Base-by-base conservation (phyloP, 2,329 filamentous ascomycete genomes). In the Fusarium anthophilum region DNA sequence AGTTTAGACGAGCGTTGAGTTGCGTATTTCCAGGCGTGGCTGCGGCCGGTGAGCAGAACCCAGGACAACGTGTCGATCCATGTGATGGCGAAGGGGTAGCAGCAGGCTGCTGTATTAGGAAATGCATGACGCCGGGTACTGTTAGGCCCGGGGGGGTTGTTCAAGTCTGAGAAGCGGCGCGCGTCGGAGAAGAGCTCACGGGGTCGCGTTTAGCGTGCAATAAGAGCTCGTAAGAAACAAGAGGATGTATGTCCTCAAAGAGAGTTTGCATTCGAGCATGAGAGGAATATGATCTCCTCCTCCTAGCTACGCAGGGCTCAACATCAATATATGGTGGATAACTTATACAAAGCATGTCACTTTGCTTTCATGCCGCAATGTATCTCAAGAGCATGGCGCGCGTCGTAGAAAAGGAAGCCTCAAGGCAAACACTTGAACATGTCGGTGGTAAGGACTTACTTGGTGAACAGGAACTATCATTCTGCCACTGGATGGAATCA, bases 91-190 rank as follows among this genome's bases (percentile, higher is more conserved):
- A 76, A 66, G 73, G 63, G 76, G 61, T 61, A 73, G 66, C 63
- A 73, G 77, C 74, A 78, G 66, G 57, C 39, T 67, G 77, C 77
- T 77, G 57, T 60, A 78, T 75, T 72, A 43, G 77, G 77, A 78
- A 78, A 71, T 66, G 68, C 69, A 78, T 79, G 74, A 78, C 73
- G 70, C 70, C 47, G 63, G 69, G 54, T 68, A 55, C 58, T 72
- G 61, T 64, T 73, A 75, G 68, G 57, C 69, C 70, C 56, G 65
- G 58, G 56, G 56, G 61, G 38, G 63, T 69, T 76, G 59, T 66
- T 69, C 39, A 50, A 70, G 66, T 48, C 60, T 63, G 75, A 72
- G 71, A 75, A 67, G 66, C 72, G 66, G 65, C 72, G 69, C 68
- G 63, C 70, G 65, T 73, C 54, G 62, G 62, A 65, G 67, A 63